Evolutionary conservation across 345 rosid species (phyloP).

Genomic region (Eucalyptus erythrocorys): DNA sequence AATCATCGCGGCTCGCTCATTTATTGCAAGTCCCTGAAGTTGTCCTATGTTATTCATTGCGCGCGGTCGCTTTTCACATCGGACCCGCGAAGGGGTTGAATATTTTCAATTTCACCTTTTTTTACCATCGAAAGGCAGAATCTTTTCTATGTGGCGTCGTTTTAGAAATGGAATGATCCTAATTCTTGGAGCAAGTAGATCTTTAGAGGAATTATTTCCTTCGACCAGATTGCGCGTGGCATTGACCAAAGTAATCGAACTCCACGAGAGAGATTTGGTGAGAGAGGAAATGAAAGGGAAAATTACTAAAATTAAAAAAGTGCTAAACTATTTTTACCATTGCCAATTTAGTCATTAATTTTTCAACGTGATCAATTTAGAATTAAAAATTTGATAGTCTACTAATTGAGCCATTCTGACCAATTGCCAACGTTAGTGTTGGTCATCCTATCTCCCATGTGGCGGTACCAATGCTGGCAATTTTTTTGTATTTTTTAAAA

Average conservation of each 20-base stretch:
- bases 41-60: neutral
- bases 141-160: neutral
- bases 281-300: neutral
- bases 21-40: neutral
- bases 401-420: fast-evolving
- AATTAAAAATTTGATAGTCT: too few species aligned
- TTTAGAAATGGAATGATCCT: too few species aligned
- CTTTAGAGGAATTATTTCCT: neutral
- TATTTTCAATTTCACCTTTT: neutral
- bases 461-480: fast-evolving
- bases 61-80: neutral
- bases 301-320: neutral
- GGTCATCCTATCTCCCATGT: too few species aligned
- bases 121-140: neutral
- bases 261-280: neutral
- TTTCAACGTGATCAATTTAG: fast-evolving
- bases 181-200: neutral
- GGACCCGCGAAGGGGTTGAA: neutral
- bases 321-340: fast-evolving
- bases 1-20: neutral
- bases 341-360: fast-evolving
- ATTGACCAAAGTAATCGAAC: neutral
- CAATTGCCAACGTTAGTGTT: too few species aligned
- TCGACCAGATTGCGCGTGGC: neutral
- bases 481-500: too few species aligned